Conservation (phyloP, 2,329 filamentous ascomycete genomes). For the Allantophomopsis lycopodina region DNA sequence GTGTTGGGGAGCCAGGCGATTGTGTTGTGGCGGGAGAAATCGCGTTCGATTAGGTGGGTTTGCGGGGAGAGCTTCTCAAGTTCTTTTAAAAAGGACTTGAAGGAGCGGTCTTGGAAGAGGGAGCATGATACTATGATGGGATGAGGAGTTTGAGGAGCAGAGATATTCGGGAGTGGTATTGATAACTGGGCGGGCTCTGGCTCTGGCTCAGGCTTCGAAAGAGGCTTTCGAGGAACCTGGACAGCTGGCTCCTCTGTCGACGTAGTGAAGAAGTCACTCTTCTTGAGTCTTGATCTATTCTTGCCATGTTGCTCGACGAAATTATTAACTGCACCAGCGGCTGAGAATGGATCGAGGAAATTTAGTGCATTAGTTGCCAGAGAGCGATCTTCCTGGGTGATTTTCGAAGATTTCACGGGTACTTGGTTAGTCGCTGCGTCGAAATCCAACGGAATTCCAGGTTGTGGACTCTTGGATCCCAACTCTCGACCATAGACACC, state of each 20-base stretch:
- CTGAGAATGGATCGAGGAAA: constrained; percentile 20
- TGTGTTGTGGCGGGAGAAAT: constrained; percentile 30
- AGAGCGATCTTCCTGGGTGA: constrained; percentile 4
- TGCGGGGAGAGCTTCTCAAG: constrained; percentile 33
- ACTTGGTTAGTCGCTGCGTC: constrained; percentile 1
- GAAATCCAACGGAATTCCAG: no score
- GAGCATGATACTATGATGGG: constrained; percentile 37
- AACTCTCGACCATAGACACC: no score
- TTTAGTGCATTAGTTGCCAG: constrained; percentile 7
- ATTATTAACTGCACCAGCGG: constrained; percentile 26
- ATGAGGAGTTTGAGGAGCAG: constrained; percentile 10
- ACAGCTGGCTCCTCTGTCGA: background rate
- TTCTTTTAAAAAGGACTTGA: constrained; percentile 25
- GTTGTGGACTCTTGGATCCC: no score
- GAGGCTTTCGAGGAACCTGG: background rate
- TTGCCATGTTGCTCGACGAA: constrained; percentile 34
- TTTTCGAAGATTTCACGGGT: constrained; percentile 5
- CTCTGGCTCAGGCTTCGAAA: background rate
- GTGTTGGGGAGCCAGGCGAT: constrained; percentile 19
- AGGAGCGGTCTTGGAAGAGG: constrained; percentile 25
- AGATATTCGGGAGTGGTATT: constrained; percentile 4
- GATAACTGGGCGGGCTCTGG: constrained; percentile 5
- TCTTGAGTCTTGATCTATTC: constrained; percentile 14
- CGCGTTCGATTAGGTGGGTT: constrained; percentile 44
- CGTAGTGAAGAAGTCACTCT: constrained; percentile 14